phyloP scores from a whole-genome alignment of 805 yeast genomes.

The Soucietia sequanensis region DNA sequence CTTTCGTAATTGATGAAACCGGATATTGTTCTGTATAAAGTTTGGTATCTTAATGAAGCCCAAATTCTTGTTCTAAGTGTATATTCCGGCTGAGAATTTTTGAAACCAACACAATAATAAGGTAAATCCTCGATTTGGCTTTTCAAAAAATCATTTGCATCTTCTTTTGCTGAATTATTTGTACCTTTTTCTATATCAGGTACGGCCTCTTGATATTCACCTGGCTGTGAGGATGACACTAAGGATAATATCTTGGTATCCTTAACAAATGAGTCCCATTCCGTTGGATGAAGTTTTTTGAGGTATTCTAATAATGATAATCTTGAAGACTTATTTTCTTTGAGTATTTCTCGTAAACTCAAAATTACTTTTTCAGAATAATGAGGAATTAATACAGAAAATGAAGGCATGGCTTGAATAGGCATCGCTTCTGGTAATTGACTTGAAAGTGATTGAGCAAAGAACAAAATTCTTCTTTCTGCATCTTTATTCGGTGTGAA shows the following conservation, averaged over 20 bases:
- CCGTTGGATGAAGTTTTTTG: conserved; percentile 66
- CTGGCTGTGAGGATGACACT: conserved; percentile 6
- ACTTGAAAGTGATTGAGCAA: conserved; percentile 52
- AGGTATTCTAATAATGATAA: conserved; percentile 73
- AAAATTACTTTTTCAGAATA: conserved; percentile 50
- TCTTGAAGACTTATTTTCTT: conserved; percentile 44
- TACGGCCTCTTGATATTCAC: conserved; percentile 3
- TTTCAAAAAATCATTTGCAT: conserved; percentile 21
- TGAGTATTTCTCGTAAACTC: conserved; percentile 44
- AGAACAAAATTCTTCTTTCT: conserved; percentile 50
- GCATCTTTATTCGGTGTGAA: conserved; percentile 49
- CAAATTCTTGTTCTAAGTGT: conserved; percentile 76
- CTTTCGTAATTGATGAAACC: conserved; percentile 79
- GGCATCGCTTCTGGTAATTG: conserved; percentile 50
- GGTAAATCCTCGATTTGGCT: conserved; percentile 62
- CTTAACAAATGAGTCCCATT: conserved; percentile 79
- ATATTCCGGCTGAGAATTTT: conserved; percentile 59
- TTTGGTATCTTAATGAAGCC: conserved; percentile 84
- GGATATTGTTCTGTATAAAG: conserved; percentile 76
- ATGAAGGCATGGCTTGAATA: conserved; percentile 47
- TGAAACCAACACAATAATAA: conserved; percentile 70
- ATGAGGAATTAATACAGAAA: conserved; percentile 53
- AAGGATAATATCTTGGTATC: conserved; percentile 56
- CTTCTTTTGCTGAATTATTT: conserved; percentile 8
- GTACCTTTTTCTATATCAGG: no score